Base-by-base conservation (phyloP, 176 grass and related monocot genomes). In the Poa pratensis region DNA sequence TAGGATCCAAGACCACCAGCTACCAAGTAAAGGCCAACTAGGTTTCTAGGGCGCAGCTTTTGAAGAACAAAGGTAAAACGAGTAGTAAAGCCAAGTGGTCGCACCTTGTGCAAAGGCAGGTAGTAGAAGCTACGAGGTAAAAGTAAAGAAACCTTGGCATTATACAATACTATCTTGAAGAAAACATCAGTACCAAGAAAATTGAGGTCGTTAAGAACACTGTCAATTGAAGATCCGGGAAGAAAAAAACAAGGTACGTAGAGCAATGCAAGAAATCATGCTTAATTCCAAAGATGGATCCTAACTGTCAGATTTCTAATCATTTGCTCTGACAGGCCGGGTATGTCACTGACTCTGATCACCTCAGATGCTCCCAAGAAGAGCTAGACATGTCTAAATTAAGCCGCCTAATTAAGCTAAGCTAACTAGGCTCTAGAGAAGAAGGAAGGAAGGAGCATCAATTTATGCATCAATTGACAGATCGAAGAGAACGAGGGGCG, bases 21-120 rank as follows among this genome's bases (percentile, higher is more conserved):
- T 80, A 84, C 52, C 81, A 87, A 77, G 83, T 87, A 87, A 91
- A 91, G 85, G 6, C 5, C 7, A 46, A 81, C 81, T 88, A 87
- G 85, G 89, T 87, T 87, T 84, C 85, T 88, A 91, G 89, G 89
- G 85, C 89, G 84, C 85, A 91, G 76, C 85, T 91, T 91, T 91
- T 87, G 62, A 77, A 91, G 89, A 80, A 76, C 81, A 91, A 88
- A 91, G 85, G 69, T 53, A 32, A 40, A 84, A 66, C 67, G 34
- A 51, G 68, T 73, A 80, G 80, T 84, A 91, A 91, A 91, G 89
- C 81, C 58, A 71, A 88, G 76, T 43, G 60, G 75, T 80, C 80
- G 42, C 82, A 43, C 80, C 75, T 87, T 75, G 79, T 68, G 89
- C 39, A 80, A 32, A 68, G 66, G 63, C 69, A 90, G 45, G 68